A percentile compares a stretch with the other conserved stretches of the same genome.
Evolutionary conservation across 495 filamentous ascomycete species (phyloP).

Genomic region (Lophiostoma macrostomum): DNA sequence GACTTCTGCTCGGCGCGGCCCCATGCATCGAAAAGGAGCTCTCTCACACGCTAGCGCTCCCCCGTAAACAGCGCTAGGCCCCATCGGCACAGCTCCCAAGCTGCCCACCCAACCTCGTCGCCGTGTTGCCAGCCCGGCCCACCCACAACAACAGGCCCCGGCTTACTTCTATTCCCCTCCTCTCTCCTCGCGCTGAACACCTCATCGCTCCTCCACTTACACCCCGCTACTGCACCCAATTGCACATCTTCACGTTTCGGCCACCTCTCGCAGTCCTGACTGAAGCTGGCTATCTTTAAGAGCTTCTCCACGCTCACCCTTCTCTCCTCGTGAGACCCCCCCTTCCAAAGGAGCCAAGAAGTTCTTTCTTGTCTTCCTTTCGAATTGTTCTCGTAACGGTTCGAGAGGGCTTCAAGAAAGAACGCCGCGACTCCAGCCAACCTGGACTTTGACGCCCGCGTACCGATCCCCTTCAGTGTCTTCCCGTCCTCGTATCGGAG

Average conservation of each 20-base stretch:
- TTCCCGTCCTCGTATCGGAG: constrained; percentile 97
- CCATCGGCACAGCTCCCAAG: constrained; percentile 22
- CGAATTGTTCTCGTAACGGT: constrained; percentile 67
- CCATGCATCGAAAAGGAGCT: constrained; percentile 10
- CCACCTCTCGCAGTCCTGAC: background rate
- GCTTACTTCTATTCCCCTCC: constrained; percentile 18
- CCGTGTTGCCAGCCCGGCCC: background rate
- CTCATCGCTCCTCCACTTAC: constrained; percentile 19
- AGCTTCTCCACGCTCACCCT: constrained; percentile 7
- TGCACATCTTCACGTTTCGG: constrained; percentile 23
- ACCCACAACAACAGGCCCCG: constrained; percentile 16
- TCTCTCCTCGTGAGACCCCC: constrained; percentile 23
- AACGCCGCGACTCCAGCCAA: constrained; percentile 83
- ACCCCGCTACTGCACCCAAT: constrained; percentile 31
- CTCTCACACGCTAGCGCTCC: constrained; percentile 7
- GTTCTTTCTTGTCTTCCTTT: constrained; percentile 95
- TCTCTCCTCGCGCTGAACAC: constrained; percentile 5
- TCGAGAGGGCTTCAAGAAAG: constrained; percentile 95
- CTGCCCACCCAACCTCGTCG: constrained; percentile 26
- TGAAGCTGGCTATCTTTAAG: constrained; percentile 30
- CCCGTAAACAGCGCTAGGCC: constrained; percentile 12
- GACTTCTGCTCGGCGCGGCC: background rate
- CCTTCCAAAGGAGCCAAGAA: constrained; percentile 60
- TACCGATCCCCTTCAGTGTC: constrained; percentile 99
- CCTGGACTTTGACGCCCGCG: constrained; percentile 99